Percentiles rank a stretch among this genome's conserved stretches.
Conservation (phyloP, 306 rosid genomes). For the Acacia acuminata region DNA sequence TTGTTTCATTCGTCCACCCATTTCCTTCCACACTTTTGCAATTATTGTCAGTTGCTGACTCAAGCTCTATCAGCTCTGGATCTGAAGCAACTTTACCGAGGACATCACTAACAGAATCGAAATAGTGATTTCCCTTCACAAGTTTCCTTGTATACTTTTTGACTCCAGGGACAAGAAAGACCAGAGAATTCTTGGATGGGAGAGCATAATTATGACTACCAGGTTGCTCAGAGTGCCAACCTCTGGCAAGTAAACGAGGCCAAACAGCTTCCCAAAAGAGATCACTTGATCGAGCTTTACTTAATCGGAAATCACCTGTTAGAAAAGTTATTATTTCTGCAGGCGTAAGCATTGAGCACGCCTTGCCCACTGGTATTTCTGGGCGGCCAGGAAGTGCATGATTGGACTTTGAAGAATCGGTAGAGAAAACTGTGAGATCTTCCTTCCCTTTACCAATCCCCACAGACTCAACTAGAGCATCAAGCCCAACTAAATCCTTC, state of each 20-base stretch:
- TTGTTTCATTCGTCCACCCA: conserved; percentile 51
- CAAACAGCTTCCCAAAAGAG: conserved; percentile 99
- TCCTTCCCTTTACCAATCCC: conserved; percentile 85
- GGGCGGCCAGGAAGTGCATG: conserved; percentile 56
- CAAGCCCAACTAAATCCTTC: conserved; percentile 63
- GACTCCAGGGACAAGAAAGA: conserved; percentile 84
- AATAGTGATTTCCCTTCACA: conserved; percentile 76
- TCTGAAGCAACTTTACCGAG: conserved; percentile 77
- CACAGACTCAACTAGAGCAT: conserved; percentile 77
- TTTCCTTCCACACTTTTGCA: conserved; percentile 50
- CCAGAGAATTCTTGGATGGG: conserved; percentile 63
- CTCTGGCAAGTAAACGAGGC: conserved; percentile 96
- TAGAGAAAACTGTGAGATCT: conserved; percentile 68
- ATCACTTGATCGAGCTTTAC: conserved; percentile 87
- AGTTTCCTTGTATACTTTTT: conserved; percentile 78
- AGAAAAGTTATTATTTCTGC: conserved; percentile 72
- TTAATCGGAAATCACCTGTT: conserved; percentile 82
- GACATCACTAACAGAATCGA: conserved; percentile 80
- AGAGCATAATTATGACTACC: conserved; percentile 45
- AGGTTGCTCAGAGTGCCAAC: conserved; percentile 99
- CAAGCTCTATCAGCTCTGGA: conserved; percentile 81
- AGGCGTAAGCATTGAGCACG: conserved; percentile 67
- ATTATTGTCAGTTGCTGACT: conserved; percentile 40
- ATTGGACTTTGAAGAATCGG: conserved; percentile 58
- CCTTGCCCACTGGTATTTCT: conserved; percentile 88